These are phyloP conservation scores for Leucocoprinus sp. DNA, from an alignment of 768 basidiomycete species.

Conservation along the genomic window DNA sequence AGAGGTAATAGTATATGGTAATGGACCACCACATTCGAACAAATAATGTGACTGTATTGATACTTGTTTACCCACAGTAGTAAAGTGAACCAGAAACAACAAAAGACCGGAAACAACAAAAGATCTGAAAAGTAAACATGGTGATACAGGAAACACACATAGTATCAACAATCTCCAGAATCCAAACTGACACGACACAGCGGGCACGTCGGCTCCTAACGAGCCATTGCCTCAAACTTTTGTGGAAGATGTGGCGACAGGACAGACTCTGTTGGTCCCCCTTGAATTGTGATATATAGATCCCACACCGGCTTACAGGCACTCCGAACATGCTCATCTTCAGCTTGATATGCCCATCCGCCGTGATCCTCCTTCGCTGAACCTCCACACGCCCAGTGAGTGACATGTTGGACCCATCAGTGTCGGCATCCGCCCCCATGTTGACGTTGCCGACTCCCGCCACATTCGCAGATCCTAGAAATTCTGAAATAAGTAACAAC, in stretches of 20 bases:
- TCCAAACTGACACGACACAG: slow-evolving; percentile 47
- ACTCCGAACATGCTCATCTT: slow-evolving; percentile 59
- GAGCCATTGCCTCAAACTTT: slow-evolving; percentile 56
- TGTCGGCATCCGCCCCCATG: slow-evolving; percentile 8
- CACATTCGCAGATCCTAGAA: slow-evolving; percentile 11
- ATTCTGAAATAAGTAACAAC: slow-evolving; percentile 10
- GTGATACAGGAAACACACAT: neutral
- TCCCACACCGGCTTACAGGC: slow-evolving; percentile 61
- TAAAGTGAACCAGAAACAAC: slow-evolving; percentile 3
- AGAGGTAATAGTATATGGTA: neutral
- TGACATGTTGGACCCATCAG: slow-evolving; percentile 20
- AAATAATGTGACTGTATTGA: slow-evolving; percentile 1
- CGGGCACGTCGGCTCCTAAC: slow-evolving; percentile 54
- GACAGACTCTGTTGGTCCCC: slow-evolving; percentile 42
- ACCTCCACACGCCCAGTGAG: slow-evolving; percentile 44
- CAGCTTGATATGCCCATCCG: slow-evolving; percentile 62
- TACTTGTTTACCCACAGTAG: neutral
- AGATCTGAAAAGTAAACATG: neutral
- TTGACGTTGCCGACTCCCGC: slow-evolving; percentile 4
- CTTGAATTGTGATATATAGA: slow-evolving; percentile 67
- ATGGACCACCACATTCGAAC: too few species aligned
- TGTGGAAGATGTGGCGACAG: slow-evolving; percentile 64
- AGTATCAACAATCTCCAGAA: slow-evolving; percentile 18
- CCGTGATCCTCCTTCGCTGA: slow-evolving; percentile 47
- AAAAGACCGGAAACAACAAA: neutral